Evolutionary conservation across 768 basidiomycete species (phyloP).

Genomic region (Lactifluus echinatus): DNA sequence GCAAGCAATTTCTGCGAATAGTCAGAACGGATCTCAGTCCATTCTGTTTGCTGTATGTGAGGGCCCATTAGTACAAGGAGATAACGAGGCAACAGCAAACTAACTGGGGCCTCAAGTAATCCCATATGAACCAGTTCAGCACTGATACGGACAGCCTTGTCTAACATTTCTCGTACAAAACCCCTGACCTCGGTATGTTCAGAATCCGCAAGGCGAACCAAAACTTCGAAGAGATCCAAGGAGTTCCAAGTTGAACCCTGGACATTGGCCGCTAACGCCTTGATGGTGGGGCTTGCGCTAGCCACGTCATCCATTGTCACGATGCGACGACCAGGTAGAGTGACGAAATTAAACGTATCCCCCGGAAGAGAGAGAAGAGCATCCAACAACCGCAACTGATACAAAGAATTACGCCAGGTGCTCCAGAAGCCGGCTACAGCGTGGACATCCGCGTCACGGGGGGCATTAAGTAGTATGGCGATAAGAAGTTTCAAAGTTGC

Average conservation of each 20-base stretch:
- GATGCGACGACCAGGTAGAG: slow-evolving; percentile 72
- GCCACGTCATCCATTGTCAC: slow-evolving; percentile 87
- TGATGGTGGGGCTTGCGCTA: slow-evolving; percentile 82
- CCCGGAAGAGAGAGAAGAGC: slow-evolving; percentile 81
- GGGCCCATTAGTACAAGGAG: slow-evolving; percentile 16
- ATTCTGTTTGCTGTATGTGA: slow-evolving; percentile 55
- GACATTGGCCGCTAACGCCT: slow-evolving; percentile 80
- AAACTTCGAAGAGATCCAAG: slow-evolving; percentile 78
- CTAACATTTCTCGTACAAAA: slow-evolving; percentile 84
- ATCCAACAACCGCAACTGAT: slow-evolving; percentile 81
- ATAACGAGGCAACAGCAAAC: slow-evolving; percentile 27
- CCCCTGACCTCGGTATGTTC: slow-evolving; percentile 62
- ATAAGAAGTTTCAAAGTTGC: slow-evolving; percentile 84
- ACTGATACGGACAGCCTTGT: slow-evolving; percentile 88
- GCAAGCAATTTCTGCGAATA: slow-evolving; percentile 78
- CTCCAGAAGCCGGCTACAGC: slow-evolving; percentile 83
- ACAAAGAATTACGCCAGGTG: slow-evolving; percentile 75
- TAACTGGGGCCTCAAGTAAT: slow-evolving; percentile 78
- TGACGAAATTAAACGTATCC: slow-evolving; percentile 90
- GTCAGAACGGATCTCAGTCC: slow-evolving; percentile 83
- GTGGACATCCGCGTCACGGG: slow-evolving; percentile 66
- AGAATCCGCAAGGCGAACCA: slow-evolving; percentile 71
- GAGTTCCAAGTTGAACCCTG: slow-evolving; percentile 95
- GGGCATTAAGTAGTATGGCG: slow-evolving; percentile 75
- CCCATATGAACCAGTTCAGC: slow-evolving; percentile 94